Percentiles rank a stretch among this genome's conserved stretches.
Conservation (phyloP, 768 basidiomycete species). For the Amanita phalloides region DNA sequence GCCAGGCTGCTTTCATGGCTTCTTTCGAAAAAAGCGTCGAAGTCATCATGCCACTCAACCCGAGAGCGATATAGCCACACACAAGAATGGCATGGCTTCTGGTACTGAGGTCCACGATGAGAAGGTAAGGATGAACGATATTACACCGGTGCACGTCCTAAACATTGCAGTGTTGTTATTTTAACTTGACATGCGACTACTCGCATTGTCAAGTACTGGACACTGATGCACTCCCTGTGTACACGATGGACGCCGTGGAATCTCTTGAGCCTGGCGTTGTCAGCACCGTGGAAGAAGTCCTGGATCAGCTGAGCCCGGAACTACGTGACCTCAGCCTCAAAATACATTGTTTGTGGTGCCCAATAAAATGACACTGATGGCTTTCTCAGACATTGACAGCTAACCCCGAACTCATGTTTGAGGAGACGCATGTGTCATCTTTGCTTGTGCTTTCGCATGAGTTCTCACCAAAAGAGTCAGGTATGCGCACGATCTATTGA, state of each 20-base stretch:
- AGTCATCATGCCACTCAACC: constrained; percentile 6
- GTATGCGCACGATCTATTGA: constrained; percentile 61
- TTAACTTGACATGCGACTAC: constrained; percentile 34
- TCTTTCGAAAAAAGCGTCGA: constrained; percentile 15
- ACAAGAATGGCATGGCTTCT: neutral
- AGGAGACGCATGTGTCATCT: constrained; percentile 43
- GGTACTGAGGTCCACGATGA: neutral
- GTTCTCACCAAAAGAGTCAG: constrained; percentile 23
- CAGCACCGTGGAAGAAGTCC: constrained; percentile 37
- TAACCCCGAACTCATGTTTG: constrained; percentile 56
- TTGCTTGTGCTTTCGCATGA: constrained; percentile 5
- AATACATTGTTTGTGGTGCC: constrained; percentile 49
- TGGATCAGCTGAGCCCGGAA: constrained; percentile 40
- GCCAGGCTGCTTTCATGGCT: constrained; percentile 25
- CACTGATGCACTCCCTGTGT: constrained; percentile 30
- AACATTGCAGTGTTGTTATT: constrained; percentile 15
- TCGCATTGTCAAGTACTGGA: constrained; percentile 19
- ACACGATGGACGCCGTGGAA: constrained; percentile 17
- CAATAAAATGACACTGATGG: neutral
- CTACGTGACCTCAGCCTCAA: constrained; percentile 57
- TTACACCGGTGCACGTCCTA: neutral
- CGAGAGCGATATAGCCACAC: neutral
- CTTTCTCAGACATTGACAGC: constrained; percentile 22
- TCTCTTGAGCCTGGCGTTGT: constrained; percentile 26
- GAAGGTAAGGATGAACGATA: constrained; percentile 5